These are phyloP conservation scores for Cladophialophora bantiana DNA, from an alignment of 2,329 filamentous ascomycete species.

Conservation along the genomic window DNA sequence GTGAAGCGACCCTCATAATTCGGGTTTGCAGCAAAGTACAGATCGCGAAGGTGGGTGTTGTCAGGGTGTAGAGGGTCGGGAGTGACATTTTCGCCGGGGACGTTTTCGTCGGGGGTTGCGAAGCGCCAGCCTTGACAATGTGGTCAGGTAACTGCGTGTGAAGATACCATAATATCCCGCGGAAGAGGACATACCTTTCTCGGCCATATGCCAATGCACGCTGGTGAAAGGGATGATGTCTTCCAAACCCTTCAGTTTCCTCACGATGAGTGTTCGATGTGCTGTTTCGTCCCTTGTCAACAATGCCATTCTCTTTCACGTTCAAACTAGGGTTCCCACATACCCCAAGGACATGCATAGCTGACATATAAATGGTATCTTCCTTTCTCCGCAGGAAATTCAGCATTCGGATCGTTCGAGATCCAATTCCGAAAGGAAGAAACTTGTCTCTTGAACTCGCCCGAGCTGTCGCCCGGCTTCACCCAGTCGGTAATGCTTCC, in stretches of 20 bases:
- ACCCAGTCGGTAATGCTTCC: conserved; percentile 83
- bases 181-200: conserved; percentile 58
- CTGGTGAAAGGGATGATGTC: conserved; percentile 78
- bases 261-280: conserved; percentile 83
- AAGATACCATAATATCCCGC: background rate
- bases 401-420: conserved; percentile 71
- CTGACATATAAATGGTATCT: conserved; percentile 95
- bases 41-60: conserved; percentile 75
- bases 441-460: conserved; percentile 90
- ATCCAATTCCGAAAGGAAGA: conserved; percentile 84
- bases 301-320: conserved; percentile 10
- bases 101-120: conserved; percentile 66
- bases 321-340: conserved; percentile 40
- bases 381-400: conserved; percentile 84
- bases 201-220: conserved; percentile 91
- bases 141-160: background rate
- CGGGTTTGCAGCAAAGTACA: conserved; percentile 78
- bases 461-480: conserved; percentile 68
- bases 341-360: conserved; percentile 90
- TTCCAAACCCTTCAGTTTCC: conserved; percentile 90
- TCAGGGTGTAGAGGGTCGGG: conserved; percentile 67
- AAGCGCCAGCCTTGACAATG: conserved; percentile 78
- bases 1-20: conserved; percentile 82
- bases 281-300: conserved; percentile 56
- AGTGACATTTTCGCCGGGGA: conserved; percentile 62